Base-by-base conservation (phyloP, 2,329 filamentous ascomycete species). In the Cercospora citrullina region DNA sequence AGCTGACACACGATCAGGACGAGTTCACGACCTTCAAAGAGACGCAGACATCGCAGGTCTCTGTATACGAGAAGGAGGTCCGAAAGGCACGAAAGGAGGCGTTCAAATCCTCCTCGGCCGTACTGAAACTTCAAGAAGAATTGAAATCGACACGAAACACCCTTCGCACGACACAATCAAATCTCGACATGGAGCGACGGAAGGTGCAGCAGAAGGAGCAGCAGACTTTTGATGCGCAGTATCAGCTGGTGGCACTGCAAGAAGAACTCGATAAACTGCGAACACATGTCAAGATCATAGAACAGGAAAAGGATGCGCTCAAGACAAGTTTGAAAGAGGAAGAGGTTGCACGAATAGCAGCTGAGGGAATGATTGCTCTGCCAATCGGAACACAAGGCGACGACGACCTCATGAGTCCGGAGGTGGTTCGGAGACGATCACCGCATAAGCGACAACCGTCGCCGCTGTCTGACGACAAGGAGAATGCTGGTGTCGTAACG, bases 301-400 rank as follows among this genome's bases (percentile, higher is more conserved):
- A 93, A 76, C 87, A 91, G 75, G 91, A 94, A 79, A 89, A 90
- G 7, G 90, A 93, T 77, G 87, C 90, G 3, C 86, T 91, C 75
- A 91, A 90, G 80, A 89, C 87, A 2, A 88, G 89, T 61, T 86
- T 91, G 33, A 86, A 90, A 79, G 90, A 91, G 73, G 90, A 93
- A 74, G 90, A 92, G 76, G 86, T 92, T 26, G 86, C 89, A 21
- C 86, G 89, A 60, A 89, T 93, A 63, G 90, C 91, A 3, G 88
- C 90, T 23, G 90, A 93, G 76, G 90, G 90, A 18, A 86, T 84
- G 55, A 86, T 93, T 64, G 88, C 90, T 2, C 80, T 92, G 12
- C 90, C 90, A 1, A 71, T 79, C 0, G 82, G 83, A 5, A 42
- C 18, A 23, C 71, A 78, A 1, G 81, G 81, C n/a, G 74, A 83